Evolutionary conservation across 148 eudicot genomes (phyloP), one percentile per base, ranked within the genome.

Genomic region (Cornus suecica): DNA sequence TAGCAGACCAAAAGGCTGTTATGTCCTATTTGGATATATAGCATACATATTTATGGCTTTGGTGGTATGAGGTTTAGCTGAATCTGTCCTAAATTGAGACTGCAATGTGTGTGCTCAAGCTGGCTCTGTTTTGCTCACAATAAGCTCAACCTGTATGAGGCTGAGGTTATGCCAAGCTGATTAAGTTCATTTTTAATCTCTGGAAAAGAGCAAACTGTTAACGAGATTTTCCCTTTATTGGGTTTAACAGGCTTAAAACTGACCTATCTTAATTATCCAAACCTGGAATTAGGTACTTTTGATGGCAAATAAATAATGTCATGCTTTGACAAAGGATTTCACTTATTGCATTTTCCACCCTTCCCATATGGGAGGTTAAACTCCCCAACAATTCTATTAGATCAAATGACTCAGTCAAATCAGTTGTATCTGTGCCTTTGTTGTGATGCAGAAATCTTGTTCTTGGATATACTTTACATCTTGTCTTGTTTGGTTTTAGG

Each of bases 401-500:
- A 52, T 13, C 22, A 52, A 52, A 18, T 52, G 10, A 52, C 58
- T 2, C 15, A 4, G 58, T 13, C 15, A 18, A 52, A 0, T 52
- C 20, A 52, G 15, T 52, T 52, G 58, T 52, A 52, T 52, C 22
- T 52, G 4, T 2, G 13, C 15, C 20, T n/a, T n/a, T n/a, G n/a
- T 14, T 52, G 16, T 52, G 58, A 52, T 52, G 20, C 58, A n/a
- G 22, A 18, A 4, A 4, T 13, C 0, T 52, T 13, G 27, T 22
- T 37, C 68, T 29, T 28, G 68, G 16, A 22, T 11, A 0, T 28
- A 28, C 4, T 2, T 29, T 65, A 18, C 23, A 23, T 80, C 23
- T 23, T 76, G 70, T 6, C 66, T 79, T 45, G 32, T 23, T 34
- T 72, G 75, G 14, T 77, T 18, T 48, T 70, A 94, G 98, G 98